Evolutionary conservation across 768 basidiomycete genomes (phyloP).

Genomic region (Kwoniella botswanensis): DNA sequence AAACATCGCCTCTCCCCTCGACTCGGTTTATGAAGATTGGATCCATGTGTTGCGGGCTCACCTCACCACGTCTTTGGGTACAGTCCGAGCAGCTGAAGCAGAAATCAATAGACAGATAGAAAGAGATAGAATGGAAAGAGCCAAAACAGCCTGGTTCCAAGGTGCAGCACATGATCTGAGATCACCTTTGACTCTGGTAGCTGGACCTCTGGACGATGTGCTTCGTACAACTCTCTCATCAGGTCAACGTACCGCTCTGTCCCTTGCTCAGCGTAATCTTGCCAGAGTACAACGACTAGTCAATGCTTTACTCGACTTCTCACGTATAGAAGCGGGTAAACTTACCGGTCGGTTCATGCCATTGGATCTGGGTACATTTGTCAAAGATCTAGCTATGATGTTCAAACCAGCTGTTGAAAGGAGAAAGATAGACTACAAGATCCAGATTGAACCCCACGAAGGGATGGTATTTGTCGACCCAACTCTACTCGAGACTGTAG

Average conservation of each 20-base stretch:
- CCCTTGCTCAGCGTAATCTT: constrained; percentile 27
- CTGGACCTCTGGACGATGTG: constrained; percentile 39
- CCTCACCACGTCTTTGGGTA: constrained; percentile 22
- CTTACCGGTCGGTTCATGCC: constrained; percentile 41
- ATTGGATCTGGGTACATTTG: constrained; percentile 48
- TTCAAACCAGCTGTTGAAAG: constrained; percentile 55
- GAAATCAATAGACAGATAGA: constrained; percentile 19
- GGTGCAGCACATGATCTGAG: constrained; percentile 43
- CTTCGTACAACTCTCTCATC: constrained; percentile 14
- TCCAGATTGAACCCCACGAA: constrained; percentile 22
- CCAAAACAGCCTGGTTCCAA: constrained; percentile 40
- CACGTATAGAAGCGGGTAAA: constrained; percentile 54
- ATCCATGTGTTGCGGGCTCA: constrained; percentile 30
- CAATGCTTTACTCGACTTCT: constrained; percentile 58
- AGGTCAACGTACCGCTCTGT: constrained; percentile 14
- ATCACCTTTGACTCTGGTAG: constrained; percentile 39
- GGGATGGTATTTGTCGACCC: constrained; percentile 33
- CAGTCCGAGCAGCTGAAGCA: constrained; percentile 18
- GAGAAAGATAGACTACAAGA: constrained; percentile 5
- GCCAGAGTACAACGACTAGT: constrained; percentile 54
- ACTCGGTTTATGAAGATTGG: constrained; percentile 37
- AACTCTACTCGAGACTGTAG: constrained; percentile 28
- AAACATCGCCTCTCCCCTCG: constrained; percentile 32
- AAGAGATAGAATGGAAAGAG: constrained; percentile 24
- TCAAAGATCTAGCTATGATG: constrained; percentile 53